phyloP scores from a whole-genome alignment of 768 basidiomycete species.

The Psilocybe sp. region DNA sequence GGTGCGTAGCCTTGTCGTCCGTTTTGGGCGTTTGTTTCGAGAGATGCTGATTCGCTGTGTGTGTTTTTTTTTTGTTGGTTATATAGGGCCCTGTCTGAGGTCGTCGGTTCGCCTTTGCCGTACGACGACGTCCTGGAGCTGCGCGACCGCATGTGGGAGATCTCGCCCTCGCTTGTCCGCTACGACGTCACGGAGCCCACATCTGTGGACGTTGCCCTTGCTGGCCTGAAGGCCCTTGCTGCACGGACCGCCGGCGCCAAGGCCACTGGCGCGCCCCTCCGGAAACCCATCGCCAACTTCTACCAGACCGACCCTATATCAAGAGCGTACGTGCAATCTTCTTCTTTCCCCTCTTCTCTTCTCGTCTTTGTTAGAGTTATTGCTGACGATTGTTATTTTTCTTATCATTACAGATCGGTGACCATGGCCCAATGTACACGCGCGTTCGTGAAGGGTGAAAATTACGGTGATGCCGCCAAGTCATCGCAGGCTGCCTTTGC shows the following conservation, averaged over 20 bases:
- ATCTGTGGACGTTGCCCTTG: slow-evolving; percentile 66
- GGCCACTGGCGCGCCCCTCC: slow-evolving; percentile 58
- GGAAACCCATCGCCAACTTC: slow-evolving; percentile 86
- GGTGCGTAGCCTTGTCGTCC: slow-evolving; percentile 39
- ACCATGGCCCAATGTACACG: slow-evolving; percentile 95
- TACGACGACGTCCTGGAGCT: slow-evolving; percentile 86
- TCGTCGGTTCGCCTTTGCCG: slow-evolving; percentile 75
- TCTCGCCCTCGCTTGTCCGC: slow-evolving; percentile 85
- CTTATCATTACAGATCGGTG: slow-evolving; percentile 56
- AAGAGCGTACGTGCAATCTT: slow-evolving; percentile 65
- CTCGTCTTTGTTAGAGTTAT: neutral
- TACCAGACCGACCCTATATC: slow-evolving; percentile 97
- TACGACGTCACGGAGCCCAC: slow-evolving; percentile 82
- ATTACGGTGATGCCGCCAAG: slow-evolving; percentile 49
- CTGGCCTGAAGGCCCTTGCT: slow-evolving; percentile 63
- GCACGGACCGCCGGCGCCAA: slow-evolving; percentile 50
- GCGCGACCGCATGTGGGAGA: slow-evolving; percentile 95
- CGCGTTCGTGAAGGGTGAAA: slow-evolving; percentile 77
- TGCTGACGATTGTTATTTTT: neutral
- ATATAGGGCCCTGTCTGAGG: slow-evolving; percentile 84
- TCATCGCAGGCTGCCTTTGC: slow-evolving; percentile 44
- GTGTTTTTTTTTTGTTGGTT: neutral
- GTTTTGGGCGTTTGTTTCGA: too few relatives aligned
- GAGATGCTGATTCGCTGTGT: too few relatives aligned
- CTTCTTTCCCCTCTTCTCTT: neutral